Evolutionary conservation across 805 yeast species (phyloP).

Genomic region (Lipomyces oligophaga): DNA sequence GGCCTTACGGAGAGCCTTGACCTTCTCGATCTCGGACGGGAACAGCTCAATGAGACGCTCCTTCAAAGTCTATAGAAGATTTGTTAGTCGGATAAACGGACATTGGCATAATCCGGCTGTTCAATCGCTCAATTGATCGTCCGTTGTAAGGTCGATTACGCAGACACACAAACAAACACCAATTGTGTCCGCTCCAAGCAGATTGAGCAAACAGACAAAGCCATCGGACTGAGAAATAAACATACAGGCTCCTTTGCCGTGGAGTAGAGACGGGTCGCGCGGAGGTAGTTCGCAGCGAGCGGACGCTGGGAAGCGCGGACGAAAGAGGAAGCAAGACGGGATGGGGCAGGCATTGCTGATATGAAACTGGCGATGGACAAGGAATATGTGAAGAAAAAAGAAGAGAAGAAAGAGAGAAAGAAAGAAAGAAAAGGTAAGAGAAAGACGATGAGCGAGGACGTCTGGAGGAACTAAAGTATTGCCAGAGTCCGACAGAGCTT

Average conservation of each 20-base stretch:
- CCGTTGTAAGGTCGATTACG: too few species aligned
- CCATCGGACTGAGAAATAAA: neutral
- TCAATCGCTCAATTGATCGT: neutral
- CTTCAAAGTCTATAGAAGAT: constrained; percentile 60
- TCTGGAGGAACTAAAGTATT: too few species aligned
- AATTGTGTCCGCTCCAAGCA: too few species aligned
- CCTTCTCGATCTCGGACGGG: constrained; percentile 89
- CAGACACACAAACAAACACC: too few species aligned
- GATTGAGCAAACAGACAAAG: neutral
- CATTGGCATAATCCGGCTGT: constrained; percentile 2
- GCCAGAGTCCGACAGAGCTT: too few species aligned
- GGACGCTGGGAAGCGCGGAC: constrained; percentile 29
- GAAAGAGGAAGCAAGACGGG: constrained; percentile 26
- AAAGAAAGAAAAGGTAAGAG: too few species aligned
- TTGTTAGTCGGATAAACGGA: too few species aligned
- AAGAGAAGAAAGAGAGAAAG: constrained; percentile 1
- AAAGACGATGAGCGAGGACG: too few species aligned
- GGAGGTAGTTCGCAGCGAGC: constrained; percentile 16
- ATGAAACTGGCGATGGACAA: constrained; percentile 1
- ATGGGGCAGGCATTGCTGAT: constrained; percentile 24
- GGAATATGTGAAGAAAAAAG: neutral
- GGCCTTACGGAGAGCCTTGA: constrained; percentile 82
- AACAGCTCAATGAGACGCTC: constrained; percentile 90
- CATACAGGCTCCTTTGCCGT: constrained; percentile 32
- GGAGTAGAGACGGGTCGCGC: constrained; percentile 29